Percentiles rank a stretch among this genome's conserved stretches.
Evolutionary conservation across 176 grass and related monocot genomes (phyloP).

Genomic region (Phoenix dactylifera): DNA sequence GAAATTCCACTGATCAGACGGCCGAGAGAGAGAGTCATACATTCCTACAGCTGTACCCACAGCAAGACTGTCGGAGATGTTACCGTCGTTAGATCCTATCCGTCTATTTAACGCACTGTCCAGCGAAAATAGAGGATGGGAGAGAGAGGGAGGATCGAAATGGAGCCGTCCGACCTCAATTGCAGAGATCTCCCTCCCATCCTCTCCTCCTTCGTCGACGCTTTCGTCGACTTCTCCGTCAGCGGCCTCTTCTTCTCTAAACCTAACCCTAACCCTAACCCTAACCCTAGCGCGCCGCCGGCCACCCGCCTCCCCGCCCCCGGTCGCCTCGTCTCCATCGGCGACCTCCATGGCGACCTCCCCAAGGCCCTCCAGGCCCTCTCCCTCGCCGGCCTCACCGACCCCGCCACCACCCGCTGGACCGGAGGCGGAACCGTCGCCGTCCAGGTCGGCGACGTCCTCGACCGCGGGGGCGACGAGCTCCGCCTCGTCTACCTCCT

Average conservation of each 20-base stretch:
- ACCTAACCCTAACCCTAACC: background rate
- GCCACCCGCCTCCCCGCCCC: slow-evolving; percentile 47
- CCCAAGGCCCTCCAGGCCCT: slow-evolving; percentile 61
- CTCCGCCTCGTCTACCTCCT: slow-evolving; percentile 76
- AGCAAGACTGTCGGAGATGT: too few species aligned
- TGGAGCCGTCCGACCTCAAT: slow-evolving; percentile 13
- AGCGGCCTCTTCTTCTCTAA: slow-evolving; percentile 60
- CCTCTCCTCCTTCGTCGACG: slow-evolving; percentile 77
- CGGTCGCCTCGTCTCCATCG: slow-evolving; percentile 67
- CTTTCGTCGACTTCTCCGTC: slow-evolving; percentile 70
- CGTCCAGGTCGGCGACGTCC: slow-evolving; percentile 81
- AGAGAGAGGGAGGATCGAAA: background rate
- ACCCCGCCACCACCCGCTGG: slow-evolving; percentile 30
- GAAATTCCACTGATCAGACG: too few species aligned
- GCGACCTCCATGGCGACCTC: slow-evolving; percentile 87
- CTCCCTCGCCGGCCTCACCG: slow-evolving; percentile 56
- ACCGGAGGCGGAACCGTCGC: slow-evolving; percentile 58
- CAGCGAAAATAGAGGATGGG: too few species aligned
- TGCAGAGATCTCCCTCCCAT: slow-evolving; percentile 52
- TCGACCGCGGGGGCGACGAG: slow-evolving; percentile 91
- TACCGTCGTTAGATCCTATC: too few species aligned
- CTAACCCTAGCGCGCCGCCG: background rate
- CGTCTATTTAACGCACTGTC: too few species aligned
- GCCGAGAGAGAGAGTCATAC: too few species aligned
- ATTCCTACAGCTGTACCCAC: too few species aligned